These are phyloP conservation scores for Backusella macrospora DNA, from an alignment of 192 early-diverging fungal genomes.

Conservation along the genomic window DNA sequence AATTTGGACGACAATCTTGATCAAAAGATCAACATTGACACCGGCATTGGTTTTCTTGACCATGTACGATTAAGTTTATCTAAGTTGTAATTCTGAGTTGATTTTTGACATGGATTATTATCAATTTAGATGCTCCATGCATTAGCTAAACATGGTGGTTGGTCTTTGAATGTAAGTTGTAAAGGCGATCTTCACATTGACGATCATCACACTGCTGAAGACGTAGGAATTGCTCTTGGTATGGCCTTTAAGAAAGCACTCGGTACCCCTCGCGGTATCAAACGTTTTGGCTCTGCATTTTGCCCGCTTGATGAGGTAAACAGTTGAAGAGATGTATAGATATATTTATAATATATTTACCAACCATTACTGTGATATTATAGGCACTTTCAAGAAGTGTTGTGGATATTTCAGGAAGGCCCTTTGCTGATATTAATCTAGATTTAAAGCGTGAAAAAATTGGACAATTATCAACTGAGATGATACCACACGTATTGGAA, in stretches of 20 bases:
- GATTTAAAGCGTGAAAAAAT: conserved; percentile 91
- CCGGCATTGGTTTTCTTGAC: conserved; percentile 98
- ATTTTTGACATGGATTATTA: not conserved
- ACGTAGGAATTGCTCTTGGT: conserved; percentile 92
- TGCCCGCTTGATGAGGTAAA: conserved; percentile 92
- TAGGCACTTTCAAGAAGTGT: conserved; percentile 91
- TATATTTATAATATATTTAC: not conserved
- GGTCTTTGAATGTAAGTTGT: conserved; percentile 86
- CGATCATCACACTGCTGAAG: conserved; percentile 98
- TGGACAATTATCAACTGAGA: conserved; percentile 90
- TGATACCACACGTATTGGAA: conserved; percentile 97
- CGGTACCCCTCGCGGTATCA: conserved; percentile 85
- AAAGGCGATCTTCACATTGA: conserved; percentile 95
- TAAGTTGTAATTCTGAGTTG: not conserved
- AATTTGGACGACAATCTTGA: conserved; percentile 60
- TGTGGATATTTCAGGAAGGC: conserved; percentile 96
- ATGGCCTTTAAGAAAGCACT: conserved; percentile 93
- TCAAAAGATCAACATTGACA: conserved; percentile 79
- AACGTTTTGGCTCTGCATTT: conserved; percentile 92
- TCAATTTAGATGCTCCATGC: conserved; percentile 89
- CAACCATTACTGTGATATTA: not conserved
- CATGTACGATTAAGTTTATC: conserved; percentile 61
- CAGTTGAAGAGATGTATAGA: not conserved
- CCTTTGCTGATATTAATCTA: conserved; percentile 80
- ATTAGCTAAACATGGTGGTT: conserved; percentile 93